Percentiles rank a stretch among this genome's conserved stretches.
Conservation (phyloP, 257 asterid genomes). For the Solanum pinnatisectum region DNA sequence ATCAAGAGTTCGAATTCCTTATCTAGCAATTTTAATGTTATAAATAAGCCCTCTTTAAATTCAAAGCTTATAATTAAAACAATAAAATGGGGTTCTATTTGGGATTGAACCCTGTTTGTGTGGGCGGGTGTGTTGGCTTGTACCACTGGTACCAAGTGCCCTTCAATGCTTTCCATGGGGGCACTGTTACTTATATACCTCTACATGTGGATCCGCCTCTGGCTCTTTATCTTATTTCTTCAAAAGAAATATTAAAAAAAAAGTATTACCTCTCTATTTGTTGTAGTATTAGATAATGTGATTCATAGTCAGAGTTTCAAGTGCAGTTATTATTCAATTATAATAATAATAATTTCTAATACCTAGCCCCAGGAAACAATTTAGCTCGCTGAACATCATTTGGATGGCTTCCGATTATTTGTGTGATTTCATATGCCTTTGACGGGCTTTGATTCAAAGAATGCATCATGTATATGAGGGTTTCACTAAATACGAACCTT, state of each 20-base stretch:
- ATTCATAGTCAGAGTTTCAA: not conserved
- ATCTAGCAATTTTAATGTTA: no score
- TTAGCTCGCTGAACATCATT: not conserved
- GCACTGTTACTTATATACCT: not conserved
- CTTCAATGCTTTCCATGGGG: not conserved
- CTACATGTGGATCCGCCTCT: not conserved
- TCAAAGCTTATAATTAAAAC: not conserved
- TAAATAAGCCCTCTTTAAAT: no score
- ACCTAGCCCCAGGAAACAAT: not conserved
- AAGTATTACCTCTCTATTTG: not conserved
- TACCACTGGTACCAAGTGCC: not conserved
- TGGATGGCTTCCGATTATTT: not conserved
- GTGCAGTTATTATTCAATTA: not conserved
- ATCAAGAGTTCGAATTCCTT: no score
- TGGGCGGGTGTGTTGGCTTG: not conserved
- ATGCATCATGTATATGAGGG: not conserved
- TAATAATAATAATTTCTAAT: not conserved
- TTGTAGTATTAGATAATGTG: not conserved
- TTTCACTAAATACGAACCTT: not conserved
- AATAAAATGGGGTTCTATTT: not conserved
- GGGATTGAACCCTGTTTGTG: not conserved
- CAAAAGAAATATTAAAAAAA: not conserved
- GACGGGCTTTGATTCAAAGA: not conserved
- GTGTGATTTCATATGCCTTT: not conserved
- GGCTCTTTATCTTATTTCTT: not conserved